Conservation (phyloP, 257 asterid species). For the Solanum medicagineum region DNA sequence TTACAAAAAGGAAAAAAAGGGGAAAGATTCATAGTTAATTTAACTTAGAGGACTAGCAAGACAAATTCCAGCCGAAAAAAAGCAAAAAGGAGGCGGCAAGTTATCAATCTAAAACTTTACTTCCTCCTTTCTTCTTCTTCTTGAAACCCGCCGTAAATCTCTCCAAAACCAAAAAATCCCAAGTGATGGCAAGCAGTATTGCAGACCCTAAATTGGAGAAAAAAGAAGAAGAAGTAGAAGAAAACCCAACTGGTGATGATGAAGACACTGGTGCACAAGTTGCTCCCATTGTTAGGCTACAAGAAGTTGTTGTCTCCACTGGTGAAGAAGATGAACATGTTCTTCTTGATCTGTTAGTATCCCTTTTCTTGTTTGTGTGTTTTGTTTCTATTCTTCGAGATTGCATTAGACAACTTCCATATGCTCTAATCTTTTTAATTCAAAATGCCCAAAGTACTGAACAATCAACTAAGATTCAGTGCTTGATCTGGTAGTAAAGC, state of each 20-base stretch:
- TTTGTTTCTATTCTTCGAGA: not conserved
- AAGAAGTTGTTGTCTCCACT: conserved; percentile 67
- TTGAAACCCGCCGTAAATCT: not conserved
- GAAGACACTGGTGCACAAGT: conserved; percentile 82
- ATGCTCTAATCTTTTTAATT: not conserved
- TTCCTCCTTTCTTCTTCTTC: not conserved
- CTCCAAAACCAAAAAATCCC: not conserved
- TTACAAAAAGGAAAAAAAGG: not conserved
- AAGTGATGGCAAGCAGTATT: conserved; percentile 34
- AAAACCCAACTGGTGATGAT: conserved; percentile 31
- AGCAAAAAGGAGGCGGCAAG: not conserved
- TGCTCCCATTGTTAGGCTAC: conserved; percentile 62
- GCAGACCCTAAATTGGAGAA: conserved; percentile 24
- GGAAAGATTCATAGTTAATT: not conserved
- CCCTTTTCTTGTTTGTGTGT: not conserved
- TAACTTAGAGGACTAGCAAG: not conserved
- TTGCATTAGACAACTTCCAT: not conserved
- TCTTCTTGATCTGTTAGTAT: conserved; percentile 54
- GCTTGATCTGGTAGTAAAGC: not conserved
- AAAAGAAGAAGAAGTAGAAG: conserved; percentile 20
- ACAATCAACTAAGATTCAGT: not conserved
- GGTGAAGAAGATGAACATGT: conserved; percentile 73
- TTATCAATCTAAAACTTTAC: conserved; percentile 8
- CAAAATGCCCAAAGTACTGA: not conserved
- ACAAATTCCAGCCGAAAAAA: not conserved